phyloP scores from a whole-genome alignment of 176 grass and related monocot genomes.

The Rhynchospora breviuscula region DNA sequence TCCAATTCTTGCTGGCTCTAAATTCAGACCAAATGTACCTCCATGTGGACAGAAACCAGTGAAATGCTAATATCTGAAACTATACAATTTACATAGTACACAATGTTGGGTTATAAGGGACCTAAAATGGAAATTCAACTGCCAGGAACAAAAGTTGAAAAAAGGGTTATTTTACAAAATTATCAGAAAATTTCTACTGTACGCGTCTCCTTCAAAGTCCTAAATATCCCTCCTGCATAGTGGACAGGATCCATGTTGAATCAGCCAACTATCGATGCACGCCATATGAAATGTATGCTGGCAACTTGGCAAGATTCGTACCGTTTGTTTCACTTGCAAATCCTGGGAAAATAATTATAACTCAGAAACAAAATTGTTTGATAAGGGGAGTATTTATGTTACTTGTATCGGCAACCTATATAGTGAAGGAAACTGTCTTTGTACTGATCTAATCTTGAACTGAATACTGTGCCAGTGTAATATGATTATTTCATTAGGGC shows the following conservation, averaged over 20 bases:
- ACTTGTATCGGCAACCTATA: neutral
- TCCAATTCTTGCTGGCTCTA: no score
- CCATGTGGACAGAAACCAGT: neutral
- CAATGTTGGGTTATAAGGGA: neutral
- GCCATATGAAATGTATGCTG: constrained; percentile 54
- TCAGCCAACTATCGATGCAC: constrained; percentile 75
- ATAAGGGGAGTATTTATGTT: neutral
- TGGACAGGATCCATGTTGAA: constrained; percentile 58
- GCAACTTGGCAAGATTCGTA: constrained; percentile 61
- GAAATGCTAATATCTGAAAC: neutral
- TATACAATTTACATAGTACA: neutral
- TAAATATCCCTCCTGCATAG: constrained; percentile 51
- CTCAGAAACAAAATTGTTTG: neutral
- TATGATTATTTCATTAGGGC: neutral
- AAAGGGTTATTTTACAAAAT: neutral
- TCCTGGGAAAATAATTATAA: constrained; percentile 38
- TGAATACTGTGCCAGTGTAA: neutral
- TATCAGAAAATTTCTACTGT: neutral
- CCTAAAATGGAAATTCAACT: neutral
- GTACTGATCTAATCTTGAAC: neutral
- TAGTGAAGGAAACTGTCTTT: neutral
- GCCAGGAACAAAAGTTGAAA: neutral
- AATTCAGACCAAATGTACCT: no score
- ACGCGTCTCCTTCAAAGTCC: neutral
- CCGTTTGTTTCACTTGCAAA: constrained; percentile 37